Evolutionary conservation across 2,329 filamentous ascomycete species (phyloP).

Genomic region (Colletotrichum agaves): DNA sequence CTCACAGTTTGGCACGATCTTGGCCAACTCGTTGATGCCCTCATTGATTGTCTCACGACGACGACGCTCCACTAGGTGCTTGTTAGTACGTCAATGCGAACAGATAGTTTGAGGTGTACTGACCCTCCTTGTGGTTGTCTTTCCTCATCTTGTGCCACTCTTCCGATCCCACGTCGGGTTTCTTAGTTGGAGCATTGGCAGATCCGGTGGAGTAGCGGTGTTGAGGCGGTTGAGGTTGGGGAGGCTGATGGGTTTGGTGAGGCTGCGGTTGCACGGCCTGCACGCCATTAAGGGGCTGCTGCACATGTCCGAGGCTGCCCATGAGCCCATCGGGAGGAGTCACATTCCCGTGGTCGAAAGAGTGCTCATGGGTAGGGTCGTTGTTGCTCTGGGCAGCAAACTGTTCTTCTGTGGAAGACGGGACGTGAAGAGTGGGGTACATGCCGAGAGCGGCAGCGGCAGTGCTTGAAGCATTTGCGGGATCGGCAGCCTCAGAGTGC

Average conservation of each 20-base stretch:
- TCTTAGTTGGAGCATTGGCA: constrained; percentile 61
- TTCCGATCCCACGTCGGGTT: constrained; percentile 92
- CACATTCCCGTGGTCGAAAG: constrained; percentile 48
- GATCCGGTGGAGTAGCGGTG: constrained; percentile 49
- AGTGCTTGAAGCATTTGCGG: constrained; percentile 66
- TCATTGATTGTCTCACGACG: constrained; percentile 98
- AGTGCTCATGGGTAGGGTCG: constrained; percentile 50
- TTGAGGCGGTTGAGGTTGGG: constrained; percentile 41
- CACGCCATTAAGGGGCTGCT: constrained; percentile 35
- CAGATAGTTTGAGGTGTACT: constrained; percentile 42
- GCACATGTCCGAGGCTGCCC: constrained; percentile 30
- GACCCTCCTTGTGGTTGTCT: constrained; percentile 99
- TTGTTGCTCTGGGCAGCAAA: constrained; percentile 63
- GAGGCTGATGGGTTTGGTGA: constrained; percentile 29
- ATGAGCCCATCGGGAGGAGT: constrained; percentile 46
- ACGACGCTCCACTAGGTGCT: constrained; percentile 83
- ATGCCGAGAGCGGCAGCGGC: constrained; percentile 69
- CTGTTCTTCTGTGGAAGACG: constrained; percentile 67
- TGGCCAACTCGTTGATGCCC: constrained; percentile 96
- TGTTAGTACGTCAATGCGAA: constrained; percentile 39
- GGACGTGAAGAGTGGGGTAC: constrained; percentile 69
- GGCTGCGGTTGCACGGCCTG: constrained; percentile 32
- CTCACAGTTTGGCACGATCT: constrained; percentile 96
- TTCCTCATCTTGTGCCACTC: constrained; percentile 98
- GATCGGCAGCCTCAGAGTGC: constrained; percentile 60